phyloP scores from a whole-genome alignment of 2,329 filamentous ascomycete genomes.

The Pseudonectria foliicola region DNA sequence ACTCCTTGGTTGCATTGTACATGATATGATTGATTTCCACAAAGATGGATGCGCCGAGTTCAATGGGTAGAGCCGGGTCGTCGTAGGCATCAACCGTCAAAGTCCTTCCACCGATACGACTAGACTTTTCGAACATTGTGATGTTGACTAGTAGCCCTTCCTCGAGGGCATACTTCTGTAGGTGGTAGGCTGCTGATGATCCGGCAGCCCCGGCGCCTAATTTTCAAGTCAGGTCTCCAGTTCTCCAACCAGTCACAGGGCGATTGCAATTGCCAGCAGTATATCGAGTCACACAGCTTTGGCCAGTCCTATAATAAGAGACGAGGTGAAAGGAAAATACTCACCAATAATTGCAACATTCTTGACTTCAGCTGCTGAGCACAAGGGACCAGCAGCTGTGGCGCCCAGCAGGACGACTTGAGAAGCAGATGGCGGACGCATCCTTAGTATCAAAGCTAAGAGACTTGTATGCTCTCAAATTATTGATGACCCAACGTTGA shows the following conservation, averaged over 20 bases:
- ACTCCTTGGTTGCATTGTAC: constrained; percentile 61
- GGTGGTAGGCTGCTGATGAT: constrained; percentile 77
- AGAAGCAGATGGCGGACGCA: constrained; percentile 10
- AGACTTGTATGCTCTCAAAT: too few relatives aligned
- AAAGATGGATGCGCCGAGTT: constrained; percentile 90
- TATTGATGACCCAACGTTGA: too few relatives aligned
- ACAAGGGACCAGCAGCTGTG: constrained; percentile 7
- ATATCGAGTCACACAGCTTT: neutral
- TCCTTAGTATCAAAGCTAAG: too few relatives aligned
- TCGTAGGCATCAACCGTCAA: constrained; percentile 75
- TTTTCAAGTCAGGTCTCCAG: constrained; percentile 7
- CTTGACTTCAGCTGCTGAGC: constrained; percentile 14
- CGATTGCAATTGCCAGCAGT: too few relatives aligned
- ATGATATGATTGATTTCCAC: constrained; percentile 79
- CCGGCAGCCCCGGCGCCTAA: constrained; percentile 84
- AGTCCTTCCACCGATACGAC: constrained; percentile 75
- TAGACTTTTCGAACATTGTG: constrained; percentile 77
- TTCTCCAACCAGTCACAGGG: too few relatives aligned
- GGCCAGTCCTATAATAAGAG: neutral
- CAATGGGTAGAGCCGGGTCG: constrained; percentile 60
- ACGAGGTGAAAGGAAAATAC: constrained; percentile 8
- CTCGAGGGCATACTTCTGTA: constrained; percentile 62
- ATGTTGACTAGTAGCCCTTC: constrained; percentile 62
- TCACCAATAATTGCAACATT: constrained; percentile 32
- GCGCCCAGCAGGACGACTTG: constrained; percentile 13